Base-by-base conservation (phyloP, 2,329 filamentous ascomycete species). In the Fusarium keratoplasticum region DNA sequence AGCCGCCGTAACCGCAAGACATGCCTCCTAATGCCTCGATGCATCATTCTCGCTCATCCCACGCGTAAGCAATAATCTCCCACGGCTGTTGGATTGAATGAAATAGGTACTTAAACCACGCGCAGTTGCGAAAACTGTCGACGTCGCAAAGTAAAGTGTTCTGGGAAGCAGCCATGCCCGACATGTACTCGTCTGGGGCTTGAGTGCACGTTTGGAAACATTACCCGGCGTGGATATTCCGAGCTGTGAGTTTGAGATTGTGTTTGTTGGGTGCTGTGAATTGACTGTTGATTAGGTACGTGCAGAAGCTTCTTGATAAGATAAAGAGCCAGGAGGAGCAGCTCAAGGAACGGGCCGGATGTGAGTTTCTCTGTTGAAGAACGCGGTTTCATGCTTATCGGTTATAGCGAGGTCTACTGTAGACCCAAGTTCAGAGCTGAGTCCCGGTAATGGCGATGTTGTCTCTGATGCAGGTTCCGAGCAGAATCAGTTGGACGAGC, bases 91-190 rank as follows among this genome's bases (percentile, higher is more conserved):
- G 22, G 20, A 10, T 36, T 25, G 5, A 25, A 10, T 47, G 0
- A 29, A 50, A 50, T 10, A 27, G 27, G 27, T 29, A 57, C 31
- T 36, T 36, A 50, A 52, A 22, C 22, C 18, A 6, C 14, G 6
- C 5, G 2, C 42, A 78, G 76, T 2, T 77, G 76, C 47, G 75
- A 76, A 35, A 58, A 64, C 11, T 80, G 79, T 40, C 75, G 79
- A 4, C 72, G 73, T 20, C 69, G 77, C 35, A 80, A 80, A 64
- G 77, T 80, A 22, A 80, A 80, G 58, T 80, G 79, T 35, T 79
- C 79, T 4, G 79, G 79, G 3, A 67, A 73, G 10, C 73, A 72
- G 33, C 79, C 78, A 5, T 80, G 79, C 42, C 64, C 67, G 16
- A 75, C 75, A 14, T 80, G 79, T 50, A 69, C 52, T 18, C 75